A percentile compares a stretch with the other conserved stretches of the same genome.
Evolutionary conservation across 441 rosid genomes (phyloP).

Genomic region (Croton laevigatus): DNA sequence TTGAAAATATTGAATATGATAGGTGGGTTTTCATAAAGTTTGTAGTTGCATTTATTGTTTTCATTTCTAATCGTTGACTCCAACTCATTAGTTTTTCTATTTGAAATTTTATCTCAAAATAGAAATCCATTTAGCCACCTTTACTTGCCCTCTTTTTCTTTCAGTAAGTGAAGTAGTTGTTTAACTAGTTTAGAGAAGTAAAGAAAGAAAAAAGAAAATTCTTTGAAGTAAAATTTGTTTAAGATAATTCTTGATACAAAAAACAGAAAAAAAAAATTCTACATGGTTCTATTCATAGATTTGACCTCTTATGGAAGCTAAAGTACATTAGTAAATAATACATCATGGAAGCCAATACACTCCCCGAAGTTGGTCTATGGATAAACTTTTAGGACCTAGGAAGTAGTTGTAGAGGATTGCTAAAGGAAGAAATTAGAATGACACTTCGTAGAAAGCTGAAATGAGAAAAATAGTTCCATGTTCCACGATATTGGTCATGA

Average conservation of each 20-base stretch:
- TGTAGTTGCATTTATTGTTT: constrained; percentile 1
- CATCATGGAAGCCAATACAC: no score
- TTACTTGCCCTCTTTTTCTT: neutral
- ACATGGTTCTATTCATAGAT: no score
- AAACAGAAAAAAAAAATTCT: no score
- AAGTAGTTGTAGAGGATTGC: no score
- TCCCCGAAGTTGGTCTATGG: no score
- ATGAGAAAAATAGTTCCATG: neutral
- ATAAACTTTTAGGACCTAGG: no score
- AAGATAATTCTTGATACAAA: no score
- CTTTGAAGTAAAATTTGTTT: neutral
- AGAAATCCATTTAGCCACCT: no score
- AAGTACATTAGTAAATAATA: no score
- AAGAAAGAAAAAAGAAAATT: neutral
- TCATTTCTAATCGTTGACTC: constrained; percentile 8
- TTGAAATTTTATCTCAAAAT: no score
- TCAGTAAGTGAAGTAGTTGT: neutral
- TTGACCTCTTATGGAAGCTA: no score
- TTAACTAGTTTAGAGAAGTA: neutral
- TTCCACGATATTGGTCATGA: neutral
- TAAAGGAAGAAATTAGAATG: no score
- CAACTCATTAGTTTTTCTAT: neutral
- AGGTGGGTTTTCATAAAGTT: constrained; percentile 37
- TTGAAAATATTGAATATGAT: constrained; percentile 87
- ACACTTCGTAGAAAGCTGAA: neutral